Conservation (phyloP, 495 filamentous ascomycete genomes). For the Hypoxylon intermedium region DNA sequence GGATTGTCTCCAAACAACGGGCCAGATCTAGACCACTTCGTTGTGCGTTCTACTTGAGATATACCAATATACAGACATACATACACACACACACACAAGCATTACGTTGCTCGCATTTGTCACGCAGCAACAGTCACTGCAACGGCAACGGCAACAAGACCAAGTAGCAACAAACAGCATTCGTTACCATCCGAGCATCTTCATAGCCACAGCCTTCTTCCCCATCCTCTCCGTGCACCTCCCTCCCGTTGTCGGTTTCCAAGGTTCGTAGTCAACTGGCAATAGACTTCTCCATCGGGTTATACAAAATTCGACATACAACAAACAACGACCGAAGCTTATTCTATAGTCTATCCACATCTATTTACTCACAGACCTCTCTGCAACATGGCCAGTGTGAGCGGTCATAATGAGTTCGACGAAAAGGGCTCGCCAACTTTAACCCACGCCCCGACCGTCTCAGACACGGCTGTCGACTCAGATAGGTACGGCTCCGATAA, state of each 20-base stretch:
- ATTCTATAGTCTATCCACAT: background rate
- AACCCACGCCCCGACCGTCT: conserved; percentile 37
- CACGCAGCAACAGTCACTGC: conserved; percentile 10
- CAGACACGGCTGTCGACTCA: conserved; percentile 31
- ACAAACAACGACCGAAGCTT: background rate
- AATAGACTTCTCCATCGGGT: too few relatives aligned
- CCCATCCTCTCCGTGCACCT: too few relatives aligned
- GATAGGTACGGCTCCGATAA: too few relatives aligned
- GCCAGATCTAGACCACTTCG: conserved; percentile 36
- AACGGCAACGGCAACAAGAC: too few relatives aligned
- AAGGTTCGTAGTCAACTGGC: too few relatives aligned
- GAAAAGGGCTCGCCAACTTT: conserved; percentile 39
- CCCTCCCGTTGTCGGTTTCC: too few relatives aligned
- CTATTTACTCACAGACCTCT: background rate
- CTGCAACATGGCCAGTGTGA: conserved; percentile 25
- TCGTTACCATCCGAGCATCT: too few relatives aligned
- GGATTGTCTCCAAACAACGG: conserved; percentile 4
- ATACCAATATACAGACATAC: background rate
- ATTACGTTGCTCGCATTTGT: background rate
- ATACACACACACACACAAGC: background rate
- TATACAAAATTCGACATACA: background rate
- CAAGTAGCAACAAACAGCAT: too few relatives aligned
- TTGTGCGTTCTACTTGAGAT: conserved; percentile 19
- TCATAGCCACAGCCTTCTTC: too few relatives aligned
- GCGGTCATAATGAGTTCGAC: conserved; percentile 22